phyloP scores from a whole-genome alignment of 192 early-diverging fungal species.

The Haplosporangium gracile region DNA sequence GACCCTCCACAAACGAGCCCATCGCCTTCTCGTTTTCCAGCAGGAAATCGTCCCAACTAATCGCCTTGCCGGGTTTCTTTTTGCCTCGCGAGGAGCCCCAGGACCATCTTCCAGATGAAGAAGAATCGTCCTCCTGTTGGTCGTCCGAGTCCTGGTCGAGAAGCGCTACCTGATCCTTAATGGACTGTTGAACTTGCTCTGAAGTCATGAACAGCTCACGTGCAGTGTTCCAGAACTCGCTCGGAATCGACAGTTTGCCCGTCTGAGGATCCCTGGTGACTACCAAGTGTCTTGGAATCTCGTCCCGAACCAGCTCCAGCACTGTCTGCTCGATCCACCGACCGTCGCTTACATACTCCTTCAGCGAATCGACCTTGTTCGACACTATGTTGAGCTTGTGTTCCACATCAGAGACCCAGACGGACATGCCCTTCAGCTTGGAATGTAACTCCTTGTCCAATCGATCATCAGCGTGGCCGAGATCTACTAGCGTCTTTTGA shows the following conservation, averaged over 20 bases:
- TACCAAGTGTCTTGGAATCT: slow-evolving; percentile 41
- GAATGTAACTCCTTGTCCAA: slow-evolving; percentile 11
- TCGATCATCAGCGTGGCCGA: slow-evolving; percentile 19
- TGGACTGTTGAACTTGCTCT: slow-evolving; percentile 23
- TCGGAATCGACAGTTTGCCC: slow-evolving; percentile 31
- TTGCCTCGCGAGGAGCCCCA: slow-evolving; percentile 17
- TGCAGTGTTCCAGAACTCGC: slow-evolving; percentile 40
- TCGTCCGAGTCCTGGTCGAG: slow-evolving; percentile 15
- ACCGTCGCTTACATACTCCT: slow-evolving; percentile 24
- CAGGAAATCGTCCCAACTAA: slow-evolving; percentile 39
- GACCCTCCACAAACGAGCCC: slow-evolving; percentile 31
- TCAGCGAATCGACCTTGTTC: slow-evolving; percentile 21
- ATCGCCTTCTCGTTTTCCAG: slow-evolving; percentile 36
- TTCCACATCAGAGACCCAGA: slow-evolving; percentile 20
- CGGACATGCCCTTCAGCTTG: slow-evolving; percentile 13
- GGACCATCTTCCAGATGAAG: not conserved
- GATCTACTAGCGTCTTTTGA: slow-evolving; percentile 25
- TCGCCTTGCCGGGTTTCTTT: slow-evolving; percentile 12
- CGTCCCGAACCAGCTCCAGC: slow-evolving; percentile 30
- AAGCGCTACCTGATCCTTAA: slow-evolving; percentile 11
- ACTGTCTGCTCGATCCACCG: slow-evolving; percentile 45
- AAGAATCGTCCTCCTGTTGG: not conserved
- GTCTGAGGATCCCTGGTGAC: slow-evolving; percentile 32
- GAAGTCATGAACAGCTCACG: slow-evolving; percentile 33
- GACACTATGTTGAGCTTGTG: slow-evolving; percentile 28